Evolutionary conservation across 2,329 filamentous ascomycete species (phyloP).

Genomic region (Xylariaceae sp.): DNA sequence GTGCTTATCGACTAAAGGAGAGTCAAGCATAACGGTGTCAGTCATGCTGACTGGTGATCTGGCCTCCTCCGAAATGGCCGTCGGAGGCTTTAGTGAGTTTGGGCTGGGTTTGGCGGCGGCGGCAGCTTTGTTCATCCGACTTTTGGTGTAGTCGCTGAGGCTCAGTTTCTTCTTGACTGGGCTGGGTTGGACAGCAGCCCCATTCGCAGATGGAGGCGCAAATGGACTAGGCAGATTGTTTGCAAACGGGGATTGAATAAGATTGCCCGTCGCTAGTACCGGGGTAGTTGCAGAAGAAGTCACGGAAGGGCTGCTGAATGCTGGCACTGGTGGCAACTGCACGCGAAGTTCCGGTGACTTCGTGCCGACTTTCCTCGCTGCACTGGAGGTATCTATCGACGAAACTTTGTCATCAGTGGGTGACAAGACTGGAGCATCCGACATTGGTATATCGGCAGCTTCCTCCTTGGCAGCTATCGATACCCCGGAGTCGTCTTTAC

Average conservation of each 20-base stretch:
- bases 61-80: slow-evolving; percentile 34
- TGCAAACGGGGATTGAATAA: slow-evolving; percentile 48
- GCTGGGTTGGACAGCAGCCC: slow-evolving; percentile 45
- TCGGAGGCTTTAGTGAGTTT: slow-evolving; percentile 33
- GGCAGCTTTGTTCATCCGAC: slow-evolving; percentile 52
- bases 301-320: slow-evolving; percentile 39
- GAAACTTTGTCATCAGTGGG: slow-evolving; percentile 17
- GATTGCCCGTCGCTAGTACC: slow-evolving; percentile 38
- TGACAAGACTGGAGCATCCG: slow-evolving; percentile 29
- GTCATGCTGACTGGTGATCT: slow-evolving; percentile 31
- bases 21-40: slow-evolving; percentile 31
- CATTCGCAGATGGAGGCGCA: slow-evolving; percentile 36
- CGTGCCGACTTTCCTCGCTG: slow-evolving; percentile 9
- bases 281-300: slow-evolving; percentile 39
- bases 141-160: slow-evolving; percentile 61
- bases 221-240: slow-evolving; percentile 40
- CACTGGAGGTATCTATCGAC: background rate
- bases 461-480: slow-evolving; percentile 1
- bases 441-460: slow-evolving; percentile 22
- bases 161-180: slow-evolving; percentile 65
- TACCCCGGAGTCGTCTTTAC: slow-evolving; percentile 2
- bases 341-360: slow-evolving; percentile 35
- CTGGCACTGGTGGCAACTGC: slow-evolving; percentile 52
- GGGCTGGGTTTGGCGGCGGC: slow-evolving; percentile 38
- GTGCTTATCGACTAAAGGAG: slow-evolving; percentile 28